Evolutionary conservation across 2,329 filamentous ascomycete species (phyloP), one percentile per base, ranked within the genome.

Genomic region (Phialophora expanda): DNA sequence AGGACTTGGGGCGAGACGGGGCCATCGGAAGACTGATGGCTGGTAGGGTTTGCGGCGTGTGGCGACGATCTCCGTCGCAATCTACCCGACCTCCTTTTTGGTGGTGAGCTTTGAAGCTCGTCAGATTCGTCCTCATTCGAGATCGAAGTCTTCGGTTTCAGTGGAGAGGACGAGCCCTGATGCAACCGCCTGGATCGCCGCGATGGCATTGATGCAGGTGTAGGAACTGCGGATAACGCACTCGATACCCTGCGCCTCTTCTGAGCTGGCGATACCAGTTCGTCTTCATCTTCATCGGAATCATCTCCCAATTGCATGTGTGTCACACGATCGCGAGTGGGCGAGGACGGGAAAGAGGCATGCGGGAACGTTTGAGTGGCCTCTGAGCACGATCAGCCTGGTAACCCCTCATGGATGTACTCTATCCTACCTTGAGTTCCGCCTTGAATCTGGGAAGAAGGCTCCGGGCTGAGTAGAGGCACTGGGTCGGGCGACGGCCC

Each of bases 281-380:
- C 68, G 58, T 73, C 71, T 24, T 71, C 68, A 60, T 73, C 71
- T 24, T 71, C 70, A 30, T 69, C 63, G 4, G 64, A 50, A 2
- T 64, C 66, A 7, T 66, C 62, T n/a, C 12, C 34, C 11, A 54
- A 17, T 12, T 56, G 24, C 7, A 53, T 48, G 32, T 51, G 46
- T 24, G 53, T n/a, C 9, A 53, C 46, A 26, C 53, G 66, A 14
- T 46, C 7, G 12, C 20, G 46, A 12, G 58, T 51, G 20, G 62
- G 60, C 12, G 63, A 68, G 5, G 63, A 68, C 9, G 63, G 51
- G 28, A 61, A 44, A 4, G 61, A 57, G 32, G 32, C 22, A 5
- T 28, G 58, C 0, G 38, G 28, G 22, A 51, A 11, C 22, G n/a
- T 51, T 28, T 50, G 44, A 41, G 22, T 6, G 12, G 28, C 17